Evolutionary conservation across 1,284 basidiomycete species (phyloP).

Genomic region (Pseudozyma pruni): DNA sequence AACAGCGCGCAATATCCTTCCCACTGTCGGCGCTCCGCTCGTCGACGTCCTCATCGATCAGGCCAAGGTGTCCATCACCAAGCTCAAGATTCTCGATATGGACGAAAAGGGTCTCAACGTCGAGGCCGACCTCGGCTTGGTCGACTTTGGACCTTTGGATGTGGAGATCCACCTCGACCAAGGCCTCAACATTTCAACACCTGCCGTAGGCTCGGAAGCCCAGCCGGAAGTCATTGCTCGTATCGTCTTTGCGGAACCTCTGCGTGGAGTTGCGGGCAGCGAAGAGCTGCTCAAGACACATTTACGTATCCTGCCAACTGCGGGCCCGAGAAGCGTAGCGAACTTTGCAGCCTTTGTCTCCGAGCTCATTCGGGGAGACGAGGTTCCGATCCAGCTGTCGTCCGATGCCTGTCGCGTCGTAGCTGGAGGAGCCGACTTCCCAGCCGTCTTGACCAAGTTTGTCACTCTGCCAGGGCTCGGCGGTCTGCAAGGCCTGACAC

Average conservation of each 20-base stretch:
- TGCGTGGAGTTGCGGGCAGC: constrained; percentile 40
- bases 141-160: constrained; percentile 54
- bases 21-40: constrained; percentile 49
- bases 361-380: constrained; percentile 34
- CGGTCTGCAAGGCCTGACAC: constrained; percentile 40
- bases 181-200: constrained; percentile 26
- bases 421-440: constrained; percentile 55
- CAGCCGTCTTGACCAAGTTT: constrained; percentile 40
- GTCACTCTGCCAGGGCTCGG: constrained; percentile 50
- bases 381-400: constrained; percentile 24
- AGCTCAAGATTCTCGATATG: constrained; percentile 50
- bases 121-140: constrained; percentile 43
- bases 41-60: constrained; percentile 53
- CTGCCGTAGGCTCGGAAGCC: constrained; percentile 3
- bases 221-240: constrained; percentile 23
- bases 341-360: constrained; percentile 52
- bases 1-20: constrained; percentile 50
- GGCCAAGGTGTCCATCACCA: constrained; percentile 40
- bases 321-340: constrained; percentile 26
- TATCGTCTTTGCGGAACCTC: constrained; percentile 34
- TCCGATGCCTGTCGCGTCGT: constrained; percentile 37
- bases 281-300: constrained; percentile 27
- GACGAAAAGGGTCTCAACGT: constrained; percentile 53
- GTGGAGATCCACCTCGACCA: constrained; percentile 48
- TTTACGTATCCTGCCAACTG: constrained; percentile 31